Evolutionary conservation across 2,329 filamentous ascomycete species (phyloP).

Genomic region (Neofusicoccum cordaticola): DNA sequence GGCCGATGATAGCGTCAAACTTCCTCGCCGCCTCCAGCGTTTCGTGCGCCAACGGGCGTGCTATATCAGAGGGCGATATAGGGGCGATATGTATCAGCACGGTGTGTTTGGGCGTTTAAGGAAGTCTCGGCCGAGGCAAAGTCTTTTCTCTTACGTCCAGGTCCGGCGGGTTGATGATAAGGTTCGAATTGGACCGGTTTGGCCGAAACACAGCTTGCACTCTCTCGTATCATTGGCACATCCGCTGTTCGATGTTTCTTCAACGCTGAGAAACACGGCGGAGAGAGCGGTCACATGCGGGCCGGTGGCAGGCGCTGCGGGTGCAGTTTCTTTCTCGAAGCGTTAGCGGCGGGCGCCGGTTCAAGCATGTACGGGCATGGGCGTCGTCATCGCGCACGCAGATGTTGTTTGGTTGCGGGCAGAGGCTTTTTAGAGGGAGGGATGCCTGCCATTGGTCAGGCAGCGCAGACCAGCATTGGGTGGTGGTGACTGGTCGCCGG

Average conservation of each 20-base stretch:
- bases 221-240: not conserved
- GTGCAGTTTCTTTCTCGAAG: not conserved
- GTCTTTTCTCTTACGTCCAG: not conserved
- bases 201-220: constrained; percentile 2
- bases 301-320: not conserved
- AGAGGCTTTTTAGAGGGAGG: not conserved
- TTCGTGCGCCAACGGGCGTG: not conserved
- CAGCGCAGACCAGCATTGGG: not conserved
- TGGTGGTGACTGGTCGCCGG: not conserved
- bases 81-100: not conserved
- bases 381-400: not conserved
- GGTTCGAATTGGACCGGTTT: not conserved
- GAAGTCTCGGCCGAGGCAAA: not conserved
- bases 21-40: not conserved
- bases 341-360: not conserved
- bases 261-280: not conserved
- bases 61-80: constrained; percentile 1
- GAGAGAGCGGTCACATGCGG: not conserved
- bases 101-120: not conserved
- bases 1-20: constrained; percentile 1
- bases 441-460: not conserved
- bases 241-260: not conserved
- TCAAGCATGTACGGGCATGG: not conserved
- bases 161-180: not conserved
- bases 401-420: not conserved